phyloP scores from a whole-genome alignment of 192 early-diverging fungal species.

The Spizellomyces sp. region DNA sequence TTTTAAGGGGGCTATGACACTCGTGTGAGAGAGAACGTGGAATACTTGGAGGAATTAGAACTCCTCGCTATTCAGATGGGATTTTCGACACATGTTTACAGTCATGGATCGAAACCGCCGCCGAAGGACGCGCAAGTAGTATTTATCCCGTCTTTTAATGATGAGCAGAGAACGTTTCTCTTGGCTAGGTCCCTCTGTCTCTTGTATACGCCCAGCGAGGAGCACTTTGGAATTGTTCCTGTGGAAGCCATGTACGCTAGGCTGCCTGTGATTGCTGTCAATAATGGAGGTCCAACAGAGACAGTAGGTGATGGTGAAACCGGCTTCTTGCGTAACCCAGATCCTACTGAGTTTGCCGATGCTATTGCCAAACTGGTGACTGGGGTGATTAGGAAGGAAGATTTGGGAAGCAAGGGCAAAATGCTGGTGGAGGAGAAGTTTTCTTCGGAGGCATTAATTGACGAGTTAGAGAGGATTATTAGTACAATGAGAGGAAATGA shows the following conservation, averaged over 20 bases:
- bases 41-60: slow-evolving; percentile 75
- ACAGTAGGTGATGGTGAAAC: slow-evolving; percentile 73
- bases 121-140: slow-evolving; percentile 58
- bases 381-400: slow-evolving; percentile 23
- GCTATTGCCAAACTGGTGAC: slow-evolving; percentile 53
- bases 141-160: slow-evolving; percentile 87
- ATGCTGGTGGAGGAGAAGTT: slow-evolving; percentile 64
- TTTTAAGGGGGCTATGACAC: slow-evolving; percentile 84
- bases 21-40: slow-evolving; percentile 84
- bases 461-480: slow-evolving; percentile 56
- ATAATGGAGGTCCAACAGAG: slow-evolving; percentile 86
- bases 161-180: slow-evolving; percentile 75
- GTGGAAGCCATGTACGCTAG: slow-evolving; percentile 92
- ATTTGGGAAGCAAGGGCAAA: slow-evolving; percentile 72
- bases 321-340: slow-evolving; percentile 72
- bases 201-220: slow-evolving; percentile 89
- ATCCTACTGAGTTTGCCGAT: slow-evolving; percentile 62
- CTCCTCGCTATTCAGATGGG: slow-evolving; percentile 51
- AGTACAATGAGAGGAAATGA: no score
- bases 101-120: slow-evolving; percentile 36
- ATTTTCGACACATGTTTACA: slow-evolving; percentile 49
- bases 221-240: slow-evolving; percentile 98
- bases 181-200: slow-evolving; percentile 64
- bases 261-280: slow-evolving; percentile 84
- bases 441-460: slow-evolving; percentile 66